Evolutionary conservation across 805 yeast genomes (phyloP), one percentile per base, ranked within the genome.

Genomic region (Blastobotrys robertii): DNA sequence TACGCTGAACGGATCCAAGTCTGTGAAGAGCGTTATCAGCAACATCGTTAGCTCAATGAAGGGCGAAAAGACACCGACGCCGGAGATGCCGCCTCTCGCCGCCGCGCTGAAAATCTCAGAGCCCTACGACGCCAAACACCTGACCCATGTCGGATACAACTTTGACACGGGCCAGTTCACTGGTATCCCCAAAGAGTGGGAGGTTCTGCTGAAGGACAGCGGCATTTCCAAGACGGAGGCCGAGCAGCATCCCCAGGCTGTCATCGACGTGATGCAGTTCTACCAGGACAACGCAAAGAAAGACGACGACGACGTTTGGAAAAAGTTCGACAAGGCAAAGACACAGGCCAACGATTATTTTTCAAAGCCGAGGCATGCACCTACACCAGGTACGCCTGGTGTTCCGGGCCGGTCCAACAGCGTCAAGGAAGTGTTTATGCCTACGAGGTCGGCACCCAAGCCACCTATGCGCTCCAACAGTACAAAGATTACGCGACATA

Each of bases 141-240:
- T 86, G 30, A 86, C 92, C n/a, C 97, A 92, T 59, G 97, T 92
- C 8, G 96, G 95, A 29, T 80, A 83, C 45, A 94, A 90, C 59
- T 68, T 76, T 9, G 77, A 76, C 50, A 79, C 90, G 12, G 96
- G 96, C 10, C 80, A 84, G 44, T 90, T 82, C 57, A 84, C 88
- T 1, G 97, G 97, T 1, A 68, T 92, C 37, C 98, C 98, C 1
- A 80, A 77, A 22, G 95, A 85, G 56, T 92, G 98, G 97, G 90
- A 86, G 50, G 73, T 75, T 47, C 68, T 88, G 14, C 68, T 92
- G 45, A 74, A 81, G 8, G 90, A 92, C 7, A 81, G 85, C 56
- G 97, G 97, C 34, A 84, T 92, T 39, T 74, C 94, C 5, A 79
- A 76, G 50, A 79, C 75, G 43, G 98, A 92, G 54, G 95, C 87